Base-by-base conservation (phyloP, 352 stramenopile genomes). In the Aphanomyces euteiches region DNA sequence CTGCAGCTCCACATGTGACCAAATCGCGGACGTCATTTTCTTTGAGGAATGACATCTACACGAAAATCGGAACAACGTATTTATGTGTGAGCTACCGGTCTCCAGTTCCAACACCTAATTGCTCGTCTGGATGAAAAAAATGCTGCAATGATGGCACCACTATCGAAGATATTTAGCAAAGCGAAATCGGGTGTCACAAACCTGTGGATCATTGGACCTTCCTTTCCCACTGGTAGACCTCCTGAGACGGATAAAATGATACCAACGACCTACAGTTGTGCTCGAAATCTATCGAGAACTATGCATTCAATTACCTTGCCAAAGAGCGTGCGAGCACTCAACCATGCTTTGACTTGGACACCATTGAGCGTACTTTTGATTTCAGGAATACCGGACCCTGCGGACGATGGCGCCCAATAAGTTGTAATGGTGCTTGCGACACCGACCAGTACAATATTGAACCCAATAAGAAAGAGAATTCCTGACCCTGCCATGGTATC, bases 351-450 rank as follows among this genome's bases (percentile, higher is more conserved):
- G 39, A 70, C 64, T 10, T 56, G 54, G 10, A 87, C 74, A n/a
- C 82, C 82, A 70, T 89, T 89, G 45, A 89, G 74, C 68, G 84
- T 87, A 12, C 78, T 80, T 68, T 88, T 88, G 47, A 87, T 76
- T 59, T 85, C 79, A 10, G 80, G 80, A 34, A 89, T 86, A n/a
- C 81, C 70, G 15, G 70, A 74, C 13, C 70, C 70, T 8, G 70
- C 70, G 6, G 70, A 54, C 15, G 64, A 59, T 19, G 64, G 64
- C 15, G 64, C 64, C 21, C 38, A 60, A 17, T 39, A 50, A 8
- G 43, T 41, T 36, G 53, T 70, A 15, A 70, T 8, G 10, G 34
- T 15, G 39, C 64, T 70, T 15, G 64, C 64, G 6, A 61, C 36
- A 13, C 36, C 64, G 6, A 70, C 64, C 7, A 34, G 36, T 21